A percentile compares a stretch with the other conserved stretches of the same genome.
Evolutionary conservation across 2,329 filamentous ascomycete genomes (phyloP).

Genomic region (Teratosphaeria viscida): DNA sequence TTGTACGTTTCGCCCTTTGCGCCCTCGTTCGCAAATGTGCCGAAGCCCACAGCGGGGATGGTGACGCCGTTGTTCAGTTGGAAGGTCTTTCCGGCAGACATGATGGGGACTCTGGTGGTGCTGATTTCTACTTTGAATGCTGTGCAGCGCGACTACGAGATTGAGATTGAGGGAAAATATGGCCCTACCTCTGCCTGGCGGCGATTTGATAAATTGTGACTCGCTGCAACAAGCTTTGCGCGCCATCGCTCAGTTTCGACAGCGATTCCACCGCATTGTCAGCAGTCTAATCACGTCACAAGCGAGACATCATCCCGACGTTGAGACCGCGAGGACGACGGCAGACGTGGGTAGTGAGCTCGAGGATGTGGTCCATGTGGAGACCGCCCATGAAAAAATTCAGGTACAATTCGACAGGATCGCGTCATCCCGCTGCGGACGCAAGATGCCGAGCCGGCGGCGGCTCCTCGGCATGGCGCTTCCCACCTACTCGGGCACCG

Average conservation of each 20-base stretch:
- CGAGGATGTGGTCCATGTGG: not conserved
- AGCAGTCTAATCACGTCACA: not conserved
- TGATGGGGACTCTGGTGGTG: conserved; percentile 22
- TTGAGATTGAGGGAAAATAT: not conserved
- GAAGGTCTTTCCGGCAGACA: conserved; percentile 47
- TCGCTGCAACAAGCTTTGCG: conserved; percentile 2
- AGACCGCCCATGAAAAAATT: not conserved
- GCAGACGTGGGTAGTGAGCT: not conserved
- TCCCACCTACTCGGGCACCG: not conserved
- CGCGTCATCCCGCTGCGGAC: not conserved
- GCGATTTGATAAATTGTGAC: not conserved
- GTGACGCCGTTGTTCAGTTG: conserved; percentile 48
- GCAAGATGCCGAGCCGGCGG: conserved; percentile 1
- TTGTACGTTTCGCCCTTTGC: conserved; percentile 48
- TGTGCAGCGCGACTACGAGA: not conserved
- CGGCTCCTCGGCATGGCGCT: not conserved
- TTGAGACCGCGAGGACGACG: conserved; percentile 5
- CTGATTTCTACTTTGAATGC: not conserved
- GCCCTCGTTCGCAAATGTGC: conserved; percentile 58
- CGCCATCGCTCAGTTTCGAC: conserved; percentile 1
- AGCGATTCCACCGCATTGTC: not conserved
- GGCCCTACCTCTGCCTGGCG: not conserved
- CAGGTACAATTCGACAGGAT: not conserved
- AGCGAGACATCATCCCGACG: conserved; percentile 3
- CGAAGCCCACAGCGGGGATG: conserved; percentile 54